Percentiles rank a stretch among this genome's conserved stretches.
Evolutionary conservation across 352 stramenopile genomes (phyloP).

Genomic region (Globisporangium recalcitrans): DNA sequence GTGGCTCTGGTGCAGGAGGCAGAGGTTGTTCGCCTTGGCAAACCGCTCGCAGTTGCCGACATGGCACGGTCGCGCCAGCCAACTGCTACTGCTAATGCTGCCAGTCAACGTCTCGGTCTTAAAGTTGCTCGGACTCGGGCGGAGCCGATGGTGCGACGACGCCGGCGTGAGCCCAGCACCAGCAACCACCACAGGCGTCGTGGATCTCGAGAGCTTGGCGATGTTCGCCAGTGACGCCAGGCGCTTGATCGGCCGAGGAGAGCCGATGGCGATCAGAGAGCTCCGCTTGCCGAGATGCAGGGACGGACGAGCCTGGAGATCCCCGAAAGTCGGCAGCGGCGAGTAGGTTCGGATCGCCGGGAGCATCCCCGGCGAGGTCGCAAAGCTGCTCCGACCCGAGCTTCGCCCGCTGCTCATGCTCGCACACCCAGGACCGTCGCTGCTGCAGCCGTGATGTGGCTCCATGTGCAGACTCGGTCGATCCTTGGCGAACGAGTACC

Average conservation of each 20-base stretch:
- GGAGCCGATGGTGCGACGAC: neutral
- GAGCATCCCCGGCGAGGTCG: constrained; percentile 1
- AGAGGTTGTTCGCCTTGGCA: neutral
- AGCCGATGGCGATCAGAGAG: neutral
- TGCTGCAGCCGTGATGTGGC: neutral
- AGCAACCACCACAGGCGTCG: constrained; percentile 1
- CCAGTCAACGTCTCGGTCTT: neutral
- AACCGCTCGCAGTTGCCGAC: neutral
- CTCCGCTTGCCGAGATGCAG: constrained; percentile 10
- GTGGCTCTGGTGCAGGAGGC: constrained; percentile 1
- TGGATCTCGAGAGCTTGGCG: constrained; percentile 11
- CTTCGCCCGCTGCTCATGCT: neutral
- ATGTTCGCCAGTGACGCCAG: constrained; percentile 17
- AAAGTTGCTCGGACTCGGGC: constrained; percentile 1
- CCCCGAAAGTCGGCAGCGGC: constrained; percentile 6
- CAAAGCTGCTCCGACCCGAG: neutral
- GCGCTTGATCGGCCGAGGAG: constrained; percentile 17
- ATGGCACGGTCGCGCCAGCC: neutral
- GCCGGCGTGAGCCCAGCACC: neutral
- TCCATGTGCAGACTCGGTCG: constrained; percentile 17
- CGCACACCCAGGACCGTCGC: neutral
- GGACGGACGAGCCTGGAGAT: constrained; percentile 3
- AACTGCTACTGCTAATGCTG: neutral
- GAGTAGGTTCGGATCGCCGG: constrained; percentile 12
- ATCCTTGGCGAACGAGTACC: constrained; percentile 18